Evolutionary conservation across 345 rosid species (phyloP), one percentile per base, ranked within the genome.

Genomic region (Citrus hindsii): DNA sequence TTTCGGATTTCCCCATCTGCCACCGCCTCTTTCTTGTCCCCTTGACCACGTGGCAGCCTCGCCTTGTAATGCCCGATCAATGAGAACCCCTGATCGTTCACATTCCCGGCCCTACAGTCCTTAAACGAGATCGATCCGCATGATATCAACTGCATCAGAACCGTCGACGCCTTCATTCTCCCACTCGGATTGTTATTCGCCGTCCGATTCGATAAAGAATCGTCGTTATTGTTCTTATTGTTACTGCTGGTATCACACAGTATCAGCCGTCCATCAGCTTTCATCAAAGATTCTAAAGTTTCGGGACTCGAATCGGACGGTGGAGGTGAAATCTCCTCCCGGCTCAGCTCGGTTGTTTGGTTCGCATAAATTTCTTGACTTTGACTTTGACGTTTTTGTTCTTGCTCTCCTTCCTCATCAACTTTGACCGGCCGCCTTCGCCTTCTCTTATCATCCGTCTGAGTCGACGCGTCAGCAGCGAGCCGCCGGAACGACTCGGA

Each of bases 261-360:
- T 55, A 84, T 69, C 86, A 87, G 76, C 87, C 94, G 97, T 76
- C 92, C 91, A 66, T 91, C 92, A 2, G 91, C 93, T 74, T 91
- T 92, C 90, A 95, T 85, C 86, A 93, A 79, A 22, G 93, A 83
- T 76, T 92, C 98, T 65, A 96, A 78, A 4, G 99, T 96, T 80
- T 94, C 97, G 2, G 98, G 97, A 55, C 99, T 96, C 33, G 99
- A 96, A 88, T 96, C 97, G 5, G 94, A 92, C 86, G 93, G 97
- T 9, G 99, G 99, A 77, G 99, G 98, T 2, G 98, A 96, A 72
- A 92, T 89, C 88, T 90, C 98, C 70, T 88, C 98, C 85, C 91
- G 84, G 73, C 80, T 85, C 76, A 83, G 94, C 88, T 89, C 97
- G 32, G 91, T 85, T 4, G 77, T 91, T 80, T 74, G 78, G 53